A percentile compares a stretch with the other conserved stretches of the same genome.
phyloP scores from a whole-genome alignment of 345 rosid species.

The Gossypium herbaceum region DNA sequence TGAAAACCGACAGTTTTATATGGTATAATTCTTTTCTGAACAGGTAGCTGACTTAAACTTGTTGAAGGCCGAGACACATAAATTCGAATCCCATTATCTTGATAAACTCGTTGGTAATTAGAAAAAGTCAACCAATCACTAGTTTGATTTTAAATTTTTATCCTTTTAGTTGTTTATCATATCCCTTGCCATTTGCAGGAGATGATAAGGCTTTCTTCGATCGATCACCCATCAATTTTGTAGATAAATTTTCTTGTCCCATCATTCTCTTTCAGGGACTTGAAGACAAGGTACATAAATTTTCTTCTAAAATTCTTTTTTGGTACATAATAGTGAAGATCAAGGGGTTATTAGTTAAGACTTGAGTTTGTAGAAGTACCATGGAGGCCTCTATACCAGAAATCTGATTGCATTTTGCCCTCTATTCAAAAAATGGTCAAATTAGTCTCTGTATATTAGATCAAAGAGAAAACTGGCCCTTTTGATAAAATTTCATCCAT shows the following conservation, averaged over 20 bases:
- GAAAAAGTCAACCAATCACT: not conserved
- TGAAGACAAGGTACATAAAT: conserved; percentile 73
- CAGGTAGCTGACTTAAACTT: conserved; percentile 80
- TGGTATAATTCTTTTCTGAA: conserved; percentile 17
- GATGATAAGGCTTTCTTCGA: conserved; percentile 62
- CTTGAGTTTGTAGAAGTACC: not conserved
- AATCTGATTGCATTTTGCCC: no score
- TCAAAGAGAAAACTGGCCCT: no score
- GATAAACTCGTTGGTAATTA: conserved; percentile 92
- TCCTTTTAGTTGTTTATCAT: conserved; percentile 11
- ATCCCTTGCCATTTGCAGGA: conserved; percentile 44
- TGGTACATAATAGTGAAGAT: not conserved
- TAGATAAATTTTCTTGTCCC: conserved; percentile 87
- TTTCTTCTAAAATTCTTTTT: not conserved
- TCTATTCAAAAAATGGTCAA: no score
- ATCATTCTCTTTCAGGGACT: conserved; percentile 89
- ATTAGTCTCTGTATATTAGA: no score
- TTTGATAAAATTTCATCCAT: no score
- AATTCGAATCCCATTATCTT: conserved; percentile 80
- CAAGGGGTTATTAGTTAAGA: not conserved
- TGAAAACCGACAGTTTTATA: conserved; percentile 11
- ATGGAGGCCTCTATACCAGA: no score
- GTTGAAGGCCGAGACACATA: conserved; percentile 81
- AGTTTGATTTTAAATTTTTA: not conserved
- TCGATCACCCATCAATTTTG: conserved; percentile 83